Base-by-base conservation (phyloP, 768 basidiomycete genomes). In the Pleurotus citrinopileatus region DNA sequence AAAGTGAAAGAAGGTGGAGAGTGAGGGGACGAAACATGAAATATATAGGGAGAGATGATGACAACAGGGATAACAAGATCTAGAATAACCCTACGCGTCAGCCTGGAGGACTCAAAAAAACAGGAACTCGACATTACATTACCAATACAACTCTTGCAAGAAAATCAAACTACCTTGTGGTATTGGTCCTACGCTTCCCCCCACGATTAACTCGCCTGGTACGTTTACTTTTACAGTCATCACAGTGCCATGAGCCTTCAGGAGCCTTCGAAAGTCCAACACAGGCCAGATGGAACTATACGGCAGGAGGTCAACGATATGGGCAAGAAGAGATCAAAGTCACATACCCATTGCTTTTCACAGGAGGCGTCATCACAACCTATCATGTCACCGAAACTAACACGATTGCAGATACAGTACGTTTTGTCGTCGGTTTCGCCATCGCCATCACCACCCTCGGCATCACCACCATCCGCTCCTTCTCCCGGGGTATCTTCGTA, bases 381-480 rank as follows among this genome's bases (percentile, higher is more conserved):
- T 61, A 97, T 91, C 94, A 97, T 96, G 72, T 94, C 89, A 32
- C 94, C 94, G 61, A 87, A 94, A 63, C 91, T 93, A 56, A 84
- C 78, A 15, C 87, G 75, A 59, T 90, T 78, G 68, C 94, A 98
- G 74, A 86, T 79, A 70, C 94, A 98, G 65, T 98, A 96, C 12
- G 79, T 78, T 61, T 76, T 81, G 50, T 79, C 74, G 62, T 78
- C 89, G 37, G 86, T 89, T 9, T 70, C 79, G 42, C 77, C 81
- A 1, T 70, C 76, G 9, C 73, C 79, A 47, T 68, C 65, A 19
- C 58, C 58, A 22, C 71, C 69, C 3, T 74, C 72, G 15, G 40
- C 52, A 22, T 20, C 22, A 9, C 2, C 52, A n/a, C 44, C 23
- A 12, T 53, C 37, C 5, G 17, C 47, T 22, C 40, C 26, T n/a